These are phyloP conservation scores for Ophiocordyceps sinensis DNA, from an alignment of 2,329 filamentous ascomycete species.

Conservation along the genomic window DNA sequence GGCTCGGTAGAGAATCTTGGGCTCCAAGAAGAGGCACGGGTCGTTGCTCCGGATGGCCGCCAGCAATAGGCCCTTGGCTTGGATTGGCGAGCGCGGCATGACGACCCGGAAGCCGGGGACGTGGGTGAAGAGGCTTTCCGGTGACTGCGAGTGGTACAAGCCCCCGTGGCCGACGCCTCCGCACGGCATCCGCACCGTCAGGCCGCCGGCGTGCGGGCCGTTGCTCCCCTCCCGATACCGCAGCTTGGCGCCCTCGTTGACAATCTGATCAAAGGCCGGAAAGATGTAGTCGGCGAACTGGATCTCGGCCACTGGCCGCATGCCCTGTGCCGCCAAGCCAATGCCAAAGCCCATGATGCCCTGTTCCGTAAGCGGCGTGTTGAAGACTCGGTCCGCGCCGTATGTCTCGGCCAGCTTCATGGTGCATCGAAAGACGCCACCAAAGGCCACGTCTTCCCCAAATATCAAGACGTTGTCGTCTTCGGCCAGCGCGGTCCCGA, in stretches of 20 bases:
- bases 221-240: slow-evolving; percentile 56
- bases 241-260: slow-evolving; percentile 85
- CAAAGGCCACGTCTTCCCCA: slow-evolving; percentile 93
- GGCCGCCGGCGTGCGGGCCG: slow-evolving; percentile 51
- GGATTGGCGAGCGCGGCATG: slow-evolving; percentile 69
- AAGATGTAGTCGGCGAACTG: slow-evolving; percentile 94
- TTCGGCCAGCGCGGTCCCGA: slow-evolving; percentile 65
- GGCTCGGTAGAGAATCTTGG: slow-evolving; percentile 82
- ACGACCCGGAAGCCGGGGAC: slow-evolving; percentile 75
- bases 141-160: slow-evolving; percentile 78
- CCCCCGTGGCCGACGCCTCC: slow-evolving; percentile 83
- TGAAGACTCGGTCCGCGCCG: slow-evolving; percentile 82
- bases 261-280: slow-evolving; percentile 84
- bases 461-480: slow-evolving; percentile 85
- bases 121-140: slow-evolving; percentile 78
- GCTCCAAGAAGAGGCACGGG: slow-evolving; percentile 86
- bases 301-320: slow-evolving; percentile 87
- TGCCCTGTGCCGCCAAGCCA: slow-evolving; percentile 76
- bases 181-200: slow-evolving; percentile 83
- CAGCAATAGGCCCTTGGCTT: slow-evolving; percentile 78
- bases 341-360: slow-evolving; percentile 91
- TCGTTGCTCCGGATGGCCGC: slow-evolving; percentile 68
- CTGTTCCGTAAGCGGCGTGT: slow-evolving; percentile 88
- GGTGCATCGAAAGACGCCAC: slow-evolving; percentile 88
- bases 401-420: slow-evolving; percentile 83